phyloP scores from a whole-genome alignment of 2,329 filamentous ascomycete species.

The Aspergillus fumigatiaffinis region DNA sequence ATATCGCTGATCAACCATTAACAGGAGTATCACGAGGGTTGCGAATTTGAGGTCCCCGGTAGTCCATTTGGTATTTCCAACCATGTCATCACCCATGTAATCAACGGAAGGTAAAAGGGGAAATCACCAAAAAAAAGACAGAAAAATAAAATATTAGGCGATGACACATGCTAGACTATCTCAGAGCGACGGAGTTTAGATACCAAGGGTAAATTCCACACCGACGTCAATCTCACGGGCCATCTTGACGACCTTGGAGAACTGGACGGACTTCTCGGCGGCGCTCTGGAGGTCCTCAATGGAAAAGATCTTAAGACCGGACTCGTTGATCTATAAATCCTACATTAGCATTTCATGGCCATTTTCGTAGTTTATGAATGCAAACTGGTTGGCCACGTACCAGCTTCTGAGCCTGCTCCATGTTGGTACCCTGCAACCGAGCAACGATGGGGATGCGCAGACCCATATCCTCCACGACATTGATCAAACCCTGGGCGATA shows the following conservation, averaged over 20 bases:
- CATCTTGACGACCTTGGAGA: conserved; percentile 99
- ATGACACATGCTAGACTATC: background rate
- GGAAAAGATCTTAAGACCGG: conserved; percentile 98
- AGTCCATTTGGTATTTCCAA: conserved; percentile 1
- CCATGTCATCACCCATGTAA: conserved; percentile 2
- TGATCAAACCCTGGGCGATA: conserved; percentile 93
- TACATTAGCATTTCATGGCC: conserved; percentile 1
- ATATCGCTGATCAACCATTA: background rate
- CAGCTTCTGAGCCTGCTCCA: conserved; percentile 84
- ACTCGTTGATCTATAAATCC: conserved; percentile 72
- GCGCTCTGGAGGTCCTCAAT: conserved; percentile 97
- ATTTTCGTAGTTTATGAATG: background rate
- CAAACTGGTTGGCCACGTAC: conserved; percentile 37
- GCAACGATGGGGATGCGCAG: conserved; percentile 96
- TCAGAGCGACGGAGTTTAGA: conserved; percentile 54
- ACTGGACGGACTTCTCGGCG: conserved; percentile 96
- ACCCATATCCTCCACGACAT: conserved; percentile 91
- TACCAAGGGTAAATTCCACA: conserved; percentile 91
- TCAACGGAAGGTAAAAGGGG: background rate
- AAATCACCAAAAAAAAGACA: conserved; percentile 2
- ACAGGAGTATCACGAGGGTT: conserved; percentile 8
- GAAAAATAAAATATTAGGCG: background rate
- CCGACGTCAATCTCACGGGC: conserved; percentile 96
- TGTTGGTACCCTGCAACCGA: conserved; percentile 96
- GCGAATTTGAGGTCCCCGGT: conserved; percentile 4